Percentiles rank a stretch among this genome's conserved stretches.
Conservation (phyloP, 768 basidiomycete genomes). For the Tulasnella sp. region DNA sequence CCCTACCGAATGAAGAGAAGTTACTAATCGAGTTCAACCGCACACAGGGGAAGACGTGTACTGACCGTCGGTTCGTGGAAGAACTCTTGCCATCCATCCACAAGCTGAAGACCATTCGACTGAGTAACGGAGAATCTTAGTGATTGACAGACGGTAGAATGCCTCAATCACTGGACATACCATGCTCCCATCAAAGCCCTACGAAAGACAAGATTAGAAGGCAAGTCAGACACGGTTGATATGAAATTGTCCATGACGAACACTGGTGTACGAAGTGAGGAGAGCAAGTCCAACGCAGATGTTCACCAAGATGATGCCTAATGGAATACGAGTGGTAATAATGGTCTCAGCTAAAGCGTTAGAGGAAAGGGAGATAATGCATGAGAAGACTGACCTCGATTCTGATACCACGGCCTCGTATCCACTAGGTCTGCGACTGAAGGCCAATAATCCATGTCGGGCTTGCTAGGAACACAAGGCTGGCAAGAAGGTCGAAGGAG, state of each 20-base stretch:
- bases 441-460: conserved; percentile 3
- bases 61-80: conserved; percentile 42
- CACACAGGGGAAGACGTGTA: not conserved
- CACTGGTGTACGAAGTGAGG: conserved; percentile 11
- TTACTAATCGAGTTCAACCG: not conserved
- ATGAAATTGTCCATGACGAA: not conserved
- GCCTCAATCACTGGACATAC: not conserved
- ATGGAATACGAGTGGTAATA: not conserved
- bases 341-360: not conserved
- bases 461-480: not conserved
- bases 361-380: too few relatives aligned
- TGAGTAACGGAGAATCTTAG: not conserved
- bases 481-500: not conserved
- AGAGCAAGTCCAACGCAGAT: not conserved
- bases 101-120: conserved; percentile 36
- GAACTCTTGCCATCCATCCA: conserved; percentile 48
- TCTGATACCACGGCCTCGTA: conserved; percentile 6
- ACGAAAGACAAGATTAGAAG: not conserved
- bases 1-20: not conserved
- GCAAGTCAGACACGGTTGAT: not conserved
- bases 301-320: conserved; percentile 1
- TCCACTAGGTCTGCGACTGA: conserved; percentile 4
- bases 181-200: conserved; percentile 15
- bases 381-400: not conserved
- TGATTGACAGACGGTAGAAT: not conserved